Evolutionary conservation across 768 basidiomycete species (phyloP).

Genomic region (Tylopilus balloui): DNA sequence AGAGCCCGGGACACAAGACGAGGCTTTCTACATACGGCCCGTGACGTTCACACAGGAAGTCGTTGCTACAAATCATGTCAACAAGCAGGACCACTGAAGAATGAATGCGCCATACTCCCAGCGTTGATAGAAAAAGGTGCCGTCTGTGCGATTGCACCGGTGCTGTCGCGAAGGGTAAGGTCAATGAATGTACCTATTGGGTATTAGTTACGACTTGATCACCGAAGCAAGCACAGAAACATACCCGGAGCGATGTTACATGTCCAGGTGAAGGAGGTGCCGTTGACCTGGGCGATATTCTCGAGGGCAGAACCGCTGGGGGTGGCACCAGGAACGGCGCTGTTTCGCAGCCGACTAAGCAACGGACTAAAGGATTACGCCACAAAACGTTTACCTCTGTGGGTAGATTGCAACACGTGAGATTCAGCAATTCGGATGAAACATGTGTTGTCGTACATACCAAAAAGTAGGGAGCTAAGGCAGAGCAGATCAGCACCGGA

Average conservation of each 20-base stretch:
- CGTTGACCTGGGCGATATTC: slow-evolving; percentile 39
- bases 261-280: slow-evolving; percentile 49
- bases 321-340: slow-evolving; percentile 50
- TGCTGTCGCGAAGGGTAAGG: slow-evolving; percentile 56
- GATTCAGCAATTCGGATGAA: not conserved
- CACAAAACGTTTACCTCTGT: slow-evolving; percentile 37
- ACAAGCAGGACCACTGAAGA: not conserved
- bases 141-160: slow-evolving; percentile 46
- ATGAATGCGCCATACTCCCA: slow-evolving; percentile 43
- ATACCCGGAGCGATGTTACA: slow-evolving; percentile 47
- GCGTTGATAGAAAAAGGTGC: slow-evolving; percentile 47
- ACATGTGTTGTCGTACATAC: slow-evolving; percentile 39
- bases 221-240: not conserved
- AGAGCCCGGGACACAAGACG: slow-evolving; percentile 10
- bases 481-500: not conserved
- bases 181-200: slow-evolving; percentile 48
- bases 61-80: slow-evolving; percentile 28
- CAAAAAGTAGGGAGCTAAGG: slow-evolving; percentile 57
- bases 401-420: not conserved
- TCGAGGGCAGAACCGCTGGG: slow-evolving; percentile 43
- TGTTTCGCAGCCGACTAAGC: slow-evolving; percentile 21
- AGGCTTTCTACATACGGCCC: slow-evolving; percentile 21
- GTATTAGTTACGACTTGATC: not conserved
- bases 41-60: slow-evolving; percentile 33
- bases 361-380: not conserved